These are phyloP conservation scores for Colletotrichum sp. DNA, from an alignment of 2,329 filamentous ascomycete genomes.

Conservation along the genomic window DNA sequence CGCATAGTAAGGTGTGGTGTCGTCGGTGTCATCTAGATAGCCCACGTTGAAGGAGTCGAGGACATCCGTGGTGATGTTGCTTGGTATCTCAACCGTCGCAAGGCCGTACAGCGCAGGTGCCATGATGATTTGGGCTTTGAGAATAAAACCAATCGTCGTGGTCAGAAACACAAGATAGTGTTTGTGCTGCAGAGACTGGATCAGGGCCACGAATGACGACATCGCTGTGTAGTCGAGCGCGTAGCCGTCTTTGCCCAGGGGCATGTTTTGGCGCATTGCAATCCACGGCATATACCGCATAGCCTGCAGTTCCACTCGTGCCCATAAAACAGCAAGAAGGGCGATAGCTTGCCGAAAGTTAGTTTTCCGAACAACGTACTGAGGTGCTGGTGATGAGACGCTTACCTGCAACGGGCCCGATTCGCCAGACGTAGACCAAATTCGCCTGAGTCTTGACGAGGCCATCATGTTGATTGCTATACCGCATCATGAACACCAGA, in stretches of 20 bases:
- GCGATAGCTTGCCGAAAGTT: not conserved
- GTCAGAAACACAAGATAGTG: not conserved
- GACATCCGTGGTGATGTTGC: not conserved
- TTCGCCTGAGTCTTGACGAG: not conserved
- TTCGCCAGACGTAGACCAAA: not conserved
- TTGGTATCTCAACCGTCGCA: not conserved
- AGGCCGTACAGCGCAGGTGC: conserved; percentile 2
- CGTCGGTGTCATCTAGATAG: not conserved
- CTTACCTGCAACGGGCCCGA: conserved; percentile 2
- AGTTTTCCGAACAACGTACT: not conserved
- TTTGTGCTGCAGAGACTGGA: not conserved
- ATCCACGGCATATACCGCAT: conserved; percentile 9
- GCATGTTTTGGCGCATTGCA: not conserved
- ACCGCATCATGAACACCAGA: not conserved
- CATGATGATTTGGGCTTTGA: not conserved
- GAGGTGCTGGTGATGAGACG: not conserved
- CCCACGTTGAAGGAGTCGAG: not conserved
- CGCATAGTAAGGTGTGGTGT: not conserved
- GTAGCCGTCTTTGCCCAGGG: not conserved
- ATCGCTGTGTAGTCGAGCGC: not conserved
- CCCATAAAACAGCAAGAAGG: not conserved
- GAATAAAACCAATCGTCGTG: not conserved
- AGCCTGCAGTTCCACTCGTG: conserved; percentile 2
- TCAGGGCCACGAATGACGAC: not conserved
- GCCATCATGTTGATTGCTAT: not conserved